A percentile compares a stretch with the other conserved stretches of the same genome.
Conservation (phyloP, 768 basidiomycete genomes). For the Dacryopinax spathularia region DNA sequence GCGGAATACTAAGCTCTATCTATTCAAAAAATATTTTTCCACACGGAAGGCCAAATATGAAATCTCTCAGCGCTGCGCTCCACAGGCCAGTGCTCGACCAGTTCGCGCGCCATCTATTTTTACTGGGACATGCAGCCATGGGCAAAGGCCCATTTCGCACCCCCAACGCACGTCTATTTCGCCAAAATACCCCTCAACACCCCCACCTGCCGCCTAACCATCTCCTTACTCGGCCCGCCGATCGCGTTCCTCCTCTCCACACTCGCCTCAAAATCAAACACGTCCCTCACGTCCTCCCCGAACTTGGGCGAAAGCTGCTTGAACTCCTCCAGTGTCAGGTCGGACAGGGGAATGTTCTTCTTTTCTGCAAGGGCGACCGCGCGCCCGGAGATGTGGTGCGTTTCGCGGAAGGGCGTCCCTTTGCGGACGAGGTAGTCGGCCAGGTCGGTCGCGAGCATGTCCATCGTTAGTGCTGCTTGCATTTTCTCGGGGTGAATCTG, state of each 20-base stretch:
- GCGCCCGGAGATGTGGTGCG: slow-evolving; percentile 93
- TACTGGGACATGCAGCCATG: too few relatives aligned
- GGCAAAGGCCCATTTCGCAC: too few relatives aligned
- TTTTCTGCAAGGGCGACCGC: slow-evolving; percentile 90
- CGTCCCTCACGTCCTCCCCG: slow-evolving; percentile 57
- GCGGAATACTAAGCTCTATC: too few relatives aligned
- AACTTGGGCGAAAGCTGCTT: slow-evolving; percentile 63
- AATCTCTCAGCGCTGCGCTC: too few relatives aligned
- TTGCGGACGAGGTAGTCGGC: slow-evolving; percentile 98
- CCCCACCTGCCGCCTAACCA: slow-evolving; percentile 73
- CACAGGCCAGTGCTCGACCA: too few relatives aligned
- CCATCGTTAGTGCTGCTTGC: slow-evolving; percentile 82
- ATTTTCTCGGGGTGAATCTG: slow-evolving; percentile 86
- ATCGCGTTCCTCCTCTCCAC: slow-evolving; percentile 86
- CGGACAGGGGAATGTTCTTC: slow-evolving; percentile 62
- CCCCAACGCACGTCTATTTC: too few relatives aligned
- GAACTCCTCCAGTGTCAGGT: slow-evolving; percentile 68
- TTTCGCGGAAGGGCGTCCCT: slow-evolving; percentile 96
- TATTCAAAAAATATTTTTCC: too few relatives aligned
- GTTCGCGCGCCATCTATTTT: too few relatives aligned
- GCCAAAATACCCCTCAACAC: slow-evolving; percentile 49
- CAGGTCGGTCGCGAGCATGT: slow-evolving; percentile 95
- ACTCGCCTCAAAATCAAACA: slow-evolving; percentile 92
- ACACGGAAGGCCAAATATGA: too few relatives aligned
- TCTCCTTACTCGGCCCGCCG: slow-evolving; percentile 75